These are phyloP conservation scores for Phytophthora podocarpi DNA, from an alignment of 352 stramenopile genomes.

Conservation along the genomic window DNA sequence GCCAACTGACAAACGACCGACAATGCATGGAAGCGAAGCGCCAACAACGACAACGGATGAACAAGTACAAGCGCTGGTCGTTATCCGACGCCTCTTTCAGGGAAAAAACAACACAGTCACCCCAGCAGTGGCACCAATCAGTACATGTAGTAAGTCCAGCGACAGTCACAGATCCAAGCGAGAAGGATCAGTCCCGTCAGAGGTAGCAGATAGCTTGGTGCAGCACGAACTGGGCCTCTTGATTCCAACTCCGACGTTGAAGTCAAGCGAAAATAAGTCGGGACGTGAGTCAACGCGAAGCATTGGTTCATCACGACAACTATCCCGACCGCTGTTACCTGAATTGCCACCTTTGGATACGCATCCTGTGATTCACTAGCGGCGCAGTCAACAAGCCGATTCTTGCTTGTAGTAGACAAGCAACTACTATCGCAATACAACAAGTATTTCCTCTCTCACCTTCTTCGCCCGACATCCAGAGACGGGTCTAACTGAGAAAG, in stretches of 20 bases:
- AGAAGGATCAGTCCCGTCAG: slow-evolving; percentile 1
- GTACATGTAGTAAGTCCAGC: not conserved
- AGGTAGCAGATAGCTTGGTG: slow-evolving; percentile 7
- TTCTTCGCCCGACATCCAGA: too few relatives aligned
- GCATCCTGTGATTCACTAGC: not conserved
- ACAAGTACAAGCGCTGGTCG: slow-evolving; percentile 11
- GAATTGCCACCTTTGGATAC: slow-evolving; percentile 7
- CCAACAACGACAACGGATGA: slow-evolving; percentile 3
- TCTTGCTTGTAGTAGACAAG: too few relatives aligned
- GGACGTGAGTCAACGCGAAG: not conserved
- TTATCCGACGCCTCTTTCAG: slow-evolving; percentile 24
- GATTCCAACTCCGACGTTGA: slow-evolving; percentile 12
- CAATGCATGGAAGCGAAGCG: slow-evolving; percentile 1
- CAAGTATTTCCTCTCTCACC: too few relatives aligned
- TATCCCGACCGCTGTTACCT: not conserved
- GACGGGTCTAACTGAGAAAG: too few relatives aligned
- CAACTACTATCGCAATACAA: too few relatives aligned
- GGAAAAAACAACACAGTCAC: slow-evolving; percentile 11
- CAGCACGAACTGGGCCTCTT: slow-evolving; percentile 5
- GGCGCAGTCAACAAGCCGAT: too few relatives aligned
- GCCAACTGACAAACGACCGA: not conserved
- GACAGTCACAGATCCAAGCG: slow-evolving; percentile 6
- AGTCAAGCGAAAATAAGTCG: slow-evolving; percentile 4
- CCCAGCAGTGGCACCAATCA: not conserved
- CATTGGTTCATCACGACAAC: not conserved